These are phyloP conservation scores for Gossypium australe DNA, from an alignment of 345 rosid species.

Conservation along the genomic window DNA sequence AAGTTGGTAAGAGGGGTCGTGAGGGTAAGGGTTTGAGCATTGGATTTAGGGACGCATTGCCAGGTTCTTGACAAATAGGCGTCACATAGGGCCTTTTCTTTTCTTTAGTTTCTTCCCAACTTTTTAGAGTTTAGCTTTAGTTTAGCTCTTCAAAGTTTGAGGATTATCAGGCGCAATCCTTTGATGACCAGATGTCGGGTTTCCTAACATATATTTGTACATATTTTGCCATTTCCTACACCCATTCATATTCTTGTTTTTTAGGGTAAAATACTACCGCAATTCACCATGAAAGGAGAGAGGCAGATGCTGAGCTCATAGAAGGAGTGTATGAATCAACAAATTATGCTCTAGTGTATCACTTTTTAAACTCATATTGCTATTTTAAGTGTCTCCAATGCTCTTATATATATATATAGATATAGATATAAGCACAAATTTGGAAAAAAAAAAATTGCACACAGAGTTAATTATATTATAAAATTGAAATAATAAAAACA, in stretches of 20 bases:
- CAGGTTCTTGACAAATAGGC: slow-evolving; percentile 30
- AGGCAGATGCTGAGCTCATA: background rate
- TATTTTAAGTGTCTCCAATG: no score
- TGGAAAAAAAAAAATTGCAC: no score
- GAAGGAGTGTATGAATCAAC: background rate
- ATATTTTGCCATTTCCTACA: background rate
- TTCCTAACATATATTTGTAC: background rate
- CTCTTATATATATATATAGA: no score
- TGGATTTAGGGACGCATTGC: slow-evolving; percentile 36
- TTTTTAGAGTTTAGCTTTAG: slow-evolving; percentile 6
- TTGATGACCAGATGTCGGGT: background rate
- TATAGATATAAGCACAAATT: no score
- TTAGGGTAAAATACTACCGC: background rate
- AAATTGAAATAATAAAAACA: no score
- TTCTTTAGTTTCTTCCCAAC: background rate
- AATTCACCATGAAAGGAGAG: background rate
- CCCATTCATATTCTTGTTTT: background rate
- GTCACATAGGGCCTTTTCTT: background rate
- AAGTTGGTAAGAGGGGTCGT: slow-evolving; percentile 20
- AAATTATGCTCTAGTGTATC: no score
- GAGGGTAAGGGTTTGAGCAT: slow-evolving; percentile 24
- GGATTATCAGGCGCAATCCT: background rate
- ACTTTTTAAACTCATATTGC: no score
- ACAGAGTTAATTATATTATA: no score
- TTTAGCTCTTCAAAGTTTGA: slow-evolving; percentile 16